Percentiles rank a stretch among this genome's conserved stretches.
Evolutionary conservation across 306 rosid species (phyloP).

Genomic region (Dryas octopetala): DNA sequence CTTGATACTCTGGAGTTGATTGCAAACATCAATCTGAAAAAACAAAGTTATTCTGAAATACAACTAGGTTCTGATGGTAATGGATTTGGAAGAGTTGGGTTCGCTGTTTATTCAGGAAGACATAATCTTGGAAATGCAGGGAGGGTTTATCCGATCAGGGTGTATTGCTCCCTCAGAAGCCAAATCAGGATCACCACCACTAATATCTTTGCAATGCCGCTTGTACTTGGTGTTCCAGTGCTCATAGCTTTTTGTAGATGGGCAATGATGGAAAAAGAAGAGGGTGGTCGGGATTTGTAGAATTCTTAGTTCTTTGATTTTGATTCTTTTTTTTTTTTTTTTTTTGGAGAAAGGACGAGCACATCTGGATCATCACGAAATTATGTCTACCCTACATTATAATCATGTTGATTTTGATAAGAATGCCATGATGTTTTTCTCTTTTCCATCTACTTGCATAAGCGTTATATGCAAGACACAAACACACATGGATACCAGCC

Average conservation of each 20-base stretch:
- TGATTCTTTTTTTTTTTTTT: too few species aligned
- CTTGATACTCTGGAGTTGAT: constrained; percentile 51
- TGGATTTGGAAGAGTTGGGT: constrained; percentile 11
- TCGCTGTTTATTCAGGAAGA: constrained; percentile 2
- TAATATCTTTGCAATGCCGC: constrained; percentile 28
- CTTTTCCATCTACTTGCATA: too few species aligned
- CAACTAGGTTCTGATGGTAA: background rate
- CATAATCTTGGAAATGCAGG: constrained; percentile 10
- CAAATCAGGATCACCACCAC: background rate
- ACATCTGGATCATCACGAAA: too few species aligned
- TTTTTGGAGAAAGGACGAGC: too few species aligned
- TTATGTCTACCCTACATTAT: too few species aligned
- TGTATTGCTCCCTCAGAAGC: constrained; percentile 11
- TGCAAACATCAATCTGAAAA: background rate
- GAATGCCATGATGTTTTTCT: too few species aligned
- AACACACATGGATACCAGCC: too few species aligned
- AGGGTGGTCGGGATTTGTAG: too few species aligned
- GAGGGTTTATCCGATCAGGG: constrained; percentile 14
- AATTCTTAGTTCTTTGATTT: too few species aligned
- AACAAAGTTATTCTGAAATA: background rate
- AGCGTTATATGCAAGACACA: too few species aligned
- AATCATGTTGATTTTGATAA: too few species aligned
- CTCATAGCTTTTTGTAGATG: constrained; percentile 41
- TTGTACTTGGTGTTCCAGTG: constrained; percentile 43
- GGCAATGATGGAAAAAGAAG: too few species aligned